These are phyloP conservation scores for Amphirosellinia nigrospora DNA, from an alignment of 495 filamentous ascomycete species.

Conservation along the genomic window DNA sequence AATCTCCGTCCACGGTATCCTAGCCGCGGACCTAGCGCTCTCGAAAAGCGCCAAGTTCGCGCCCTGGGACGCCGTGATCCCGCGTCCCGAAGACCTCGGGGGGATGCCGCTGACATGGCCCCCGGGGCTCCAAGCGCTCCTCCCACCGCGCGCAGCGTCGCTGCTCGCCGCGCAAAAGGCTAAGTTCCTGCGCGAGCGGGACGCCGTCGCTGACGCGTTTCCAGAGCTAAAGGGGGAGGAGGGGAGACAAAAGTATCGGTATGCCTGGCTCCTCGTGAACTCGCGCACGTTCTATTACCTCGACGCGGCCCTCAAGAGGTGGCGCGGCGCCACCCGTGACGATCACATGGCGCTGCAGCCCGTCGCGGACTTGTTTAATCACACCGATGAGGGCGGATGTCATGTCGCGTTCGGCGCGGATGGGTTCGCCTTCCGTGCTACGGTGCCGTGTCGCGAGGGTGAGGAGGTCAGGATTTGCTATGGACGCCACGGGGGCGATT, in stretches of 20 bases:
- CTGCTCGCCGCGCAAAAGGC: conserved; percentile 66
- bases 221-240: conserved; percentile 53
- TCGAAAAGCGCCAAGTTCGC: conserved; percentile 43
- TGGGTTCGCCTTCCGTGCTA: conserved; percentile 66
- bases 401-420: conserved; percentile 63
- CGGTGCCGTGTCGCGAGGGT: conserved; percentile 61
- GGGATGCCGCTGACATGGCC: conserved; percentile 77
- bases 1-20: conserved; percentile 69
- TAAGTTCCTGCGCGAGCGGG: conserved; percentile 70
- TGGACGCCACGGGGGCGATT: conserved; percentile 80
- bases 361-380: conserved; percentile 90
- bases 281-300: conserved; percentile 82
- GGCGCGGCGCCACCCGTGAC: conserved; percentile 52
- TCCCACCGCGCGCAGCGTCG: conserved; percentile 50
- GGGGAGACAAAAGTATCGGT: conserved; percentile 55
- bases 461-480: conserved; percentile 85
- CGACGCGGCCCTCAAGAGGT: conserved; percentile 56
- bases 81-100: conserved; percentile 63
- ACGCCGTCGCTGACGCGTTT: conserved; percentile 57
- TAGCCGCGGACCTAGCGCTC: conserved; percentile 72
- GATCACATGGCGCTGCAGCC: conserved; percentile 83
- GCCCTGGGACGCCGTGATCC: conserved; percentile 74
- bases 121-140: conserved; percentile 47
- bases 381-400: conserved; percentile 65
- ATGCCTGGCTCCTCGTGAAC: conserved; percentile 83